Evolutionary conservation across 768 basidiomycete genomes (phyloP).

Genomic region (Fibroporia radiculosa): DNA sequence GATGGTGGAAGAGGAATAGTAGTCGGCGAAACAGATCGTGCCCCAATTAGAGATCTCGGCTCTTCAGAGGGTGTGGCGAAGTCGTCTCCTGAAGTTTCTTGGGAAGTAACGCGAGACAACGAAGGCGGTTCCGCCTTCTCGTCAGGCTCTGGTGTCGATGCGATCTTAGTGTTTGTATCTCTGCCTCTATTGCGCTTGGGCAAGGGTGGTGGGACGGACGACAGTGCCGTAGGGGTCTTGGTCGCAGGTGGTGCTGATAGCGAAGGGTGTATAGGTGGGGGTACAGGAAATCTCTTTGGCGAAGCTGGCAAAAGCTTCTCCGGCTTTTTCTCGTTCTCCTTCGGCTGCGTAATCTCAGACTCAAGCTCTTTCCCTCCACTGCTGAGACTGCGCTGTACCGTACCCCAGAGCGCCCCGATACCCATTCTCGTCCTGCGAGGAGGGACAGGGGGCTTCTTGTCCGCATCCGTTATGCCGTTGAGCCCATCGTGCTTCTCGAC

Average conservation of each 20-base stretch:
- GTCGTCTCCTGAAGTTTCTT: too few relatives aligned
- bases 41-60: constrained; percentile 5
- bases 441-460: constrained; percentile 6
- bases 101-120: constrained; percentile 10
- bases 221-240: constrained; percentile 22
- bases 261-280: constrained; percentile 15
- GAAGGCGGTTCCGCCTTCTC: constrained; percentile 3
- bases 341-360: constrained; percentile 3
- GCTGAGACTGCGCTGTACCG: constrained; percentile 21
- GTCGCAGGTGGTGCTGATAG: constrained; percentile 6
- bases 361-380: constrained; percentile 10
- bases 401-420: constrained; percentile 22
- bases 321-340: constrained; percentile 8
- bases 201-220: constrained; percentile 21
- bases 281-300: constrained; percentile 8
- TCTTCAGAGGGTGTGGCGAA: constrained; percentile 21
- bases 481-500: constrained; percentile 11
- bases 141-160: not conserved
- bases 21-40: constrained; percentile 7
- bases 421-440: constrained; percentile 18
- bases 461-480: constrained; percentile 4
- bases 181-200: constrained; percentile 16
- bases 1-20: constrained; percentile 16
- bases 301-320: constrained; percentile 16
- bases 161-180: not conserved